Conservation (phyloP, 352 stramenopile genomes). For the Phytopythium sindhum region DNA sequence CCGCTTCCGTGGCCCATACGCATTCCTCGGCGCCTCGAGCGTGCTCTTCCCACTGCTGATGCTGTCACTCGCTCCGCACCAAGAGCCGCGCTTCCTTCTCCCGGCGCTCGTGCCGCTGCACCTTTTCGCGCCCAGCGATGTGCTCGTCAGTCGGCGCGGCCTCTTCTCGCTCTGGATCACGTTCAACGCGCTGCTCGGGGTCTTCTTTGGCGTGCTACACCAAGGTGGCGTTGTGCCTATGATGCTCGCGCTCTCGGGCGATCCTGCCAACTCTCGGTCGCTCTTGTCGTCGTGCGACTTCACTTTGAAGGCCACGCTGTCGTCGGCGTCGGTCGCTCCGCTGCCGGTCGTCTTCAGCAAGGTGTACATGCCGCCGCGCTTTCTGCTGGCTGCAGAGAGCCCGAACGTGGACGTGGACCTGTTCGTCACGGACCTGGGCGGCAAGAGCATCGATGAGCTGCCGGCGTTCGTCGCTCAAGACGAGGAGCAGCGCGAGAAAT, state of each 20-base stretch:
- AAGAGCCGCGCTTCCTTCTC: constrained; percentile 92
- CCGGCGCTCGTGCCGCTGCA: constrained; percentile 85
- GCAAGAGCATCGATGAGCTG: constrained; percentile 17
- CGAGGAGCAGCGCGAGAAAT: constrained; percentile 7
- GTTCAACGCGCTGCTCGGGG: constrained; percentile 47
- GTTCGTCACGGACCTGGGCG: constrained; percentile 45
- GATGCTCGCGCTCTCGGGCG: constrained; percentile 36
- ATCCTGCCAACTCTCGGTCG: constrained; percentile 10
- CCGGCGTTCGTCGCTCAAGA: constrained; percentile 7
- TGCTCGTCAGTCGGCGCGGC: neutral
- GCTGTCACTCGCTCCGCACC: constrained; percentile 91
- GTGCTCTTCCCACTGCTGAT: constrained; percentile 71
- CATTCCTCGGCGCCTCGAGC: constrained; percentile 26
- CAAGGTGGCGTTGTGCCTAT: constrained; percentile 68
- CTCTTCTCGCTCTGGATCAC: constrained; percentile 38
- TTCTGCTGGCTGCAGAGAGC: constrained; percentile 40
- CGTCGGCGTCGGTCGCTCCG: neutral
- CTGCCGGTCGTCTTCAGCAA: constrained; percentile 60
- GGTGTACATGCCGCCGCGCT: constrained; percentile 82
- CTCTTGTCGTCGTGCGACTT: constrained; percentile 21
- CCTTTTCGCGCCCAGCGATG: constrained; percentile 31
- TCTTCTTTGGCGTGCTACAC: constrained; percentile 72
- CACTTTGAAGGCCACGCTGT: neutral
- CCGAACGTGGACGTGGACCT: constrained; percentile 28
- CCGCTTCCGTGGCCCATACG: constrained; percentile 10